These are phyloP conservation scores for Leccinum longicurvipes DNA, from an alignment of 768 basidiomycete species.

Conservation along the genomic window DNA sequence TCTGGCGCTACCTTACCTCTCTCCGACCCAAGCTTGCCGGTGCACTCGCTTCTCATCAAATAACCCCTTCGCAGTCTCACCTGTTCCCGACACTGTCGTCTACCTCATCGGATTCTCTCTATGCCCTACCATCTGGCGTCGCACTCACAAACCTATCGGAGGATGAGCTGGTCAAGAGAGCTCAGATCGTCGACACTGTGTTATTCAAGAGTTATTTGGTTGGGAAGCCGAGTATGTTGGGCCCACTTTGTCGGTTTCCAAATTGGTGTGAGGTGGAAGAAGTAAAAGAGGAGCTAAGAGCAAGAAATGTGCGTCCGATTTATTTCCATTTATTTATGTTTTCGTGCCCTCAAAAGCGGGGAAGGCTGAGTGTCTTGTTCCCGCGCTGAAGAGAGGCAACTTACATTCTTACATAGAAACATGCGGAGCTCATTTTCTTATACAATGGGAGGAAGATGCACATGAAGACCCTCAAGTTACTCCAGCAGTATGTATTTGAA, in stretches of 20 bases:
- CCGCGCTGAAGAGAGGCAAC: too few species aligned
- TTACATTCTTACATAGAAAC: conserved; percentile 72
- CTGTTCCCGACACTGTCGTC: conserved; percentile 68
- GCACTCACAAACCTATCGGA: conserved; percentile 71
- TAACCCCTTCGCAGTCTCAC: conserved; percentile 68
- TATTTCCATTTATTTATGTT: conserved; percentile 16
- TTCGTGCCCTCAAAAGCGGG: neutral
- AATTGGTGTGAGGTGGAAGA: conserved; percentile 98
- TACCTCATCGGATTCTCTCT: conserved; percentile 69
- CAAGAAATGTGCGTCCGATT: conserved; percentile 57
- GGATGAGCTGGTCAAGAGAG: conserved; percentile 83
- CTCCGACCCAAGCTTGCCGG: conserved; percentile 82
- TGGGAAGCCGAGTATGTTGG: too few species aligned
- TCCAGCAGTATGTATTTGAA: conserved; percentile 67
- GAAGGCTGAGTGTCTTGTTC: neutral
- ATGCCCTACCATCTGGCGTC: conserved; percentile 66
- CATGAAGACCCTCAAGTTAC: conserved; percentile 73
- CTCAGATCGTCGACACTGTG: too few species aligned
- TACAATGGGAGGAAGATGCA: conserved; percentile 98
- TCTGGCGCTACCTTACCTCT: conserved; percentile 86
- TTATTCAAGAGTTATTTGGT: too few species aligned
- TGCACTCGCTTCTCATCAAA: conserved; percentile 66
- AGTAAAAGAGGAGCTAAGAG: conserved; percentile 82
- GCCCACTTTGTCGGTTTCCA: conserved; percentile 81
- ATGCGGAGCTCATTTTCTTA: conserved; percentile 81